phyloP scores from a whole-genome alignment of 495 filamentous ascomycete genomes.

The Paragyromitra xinjiangensis region DNA sequence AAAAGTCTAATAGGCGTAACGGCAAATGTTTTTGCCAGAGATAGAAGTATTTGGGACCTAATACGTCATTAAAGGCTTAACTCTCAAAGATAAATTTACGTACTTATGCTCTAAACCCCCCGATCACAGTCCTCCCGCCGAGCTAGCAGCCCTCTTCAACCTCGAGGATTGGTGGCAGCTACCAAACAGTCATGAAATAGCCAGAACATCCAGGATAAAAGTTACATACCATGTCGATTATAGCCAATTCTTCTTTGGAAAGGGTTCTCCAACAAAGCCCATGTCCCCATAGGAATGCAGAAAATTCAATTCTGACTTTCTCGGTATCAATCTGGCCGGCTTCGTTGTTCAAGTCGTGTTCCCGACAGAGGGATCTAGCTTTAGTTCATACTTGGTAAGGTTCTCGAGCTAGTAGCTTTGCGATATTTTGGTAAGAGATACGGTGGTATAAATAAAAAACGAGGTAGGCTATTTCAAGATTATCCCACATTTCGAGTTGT shows the following conservation, averaged over 20 bases:
- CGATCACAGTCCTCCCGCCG: too few species aligned
- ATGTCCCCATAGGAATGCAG: background rate
- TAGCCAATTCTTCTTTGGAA: background rate
- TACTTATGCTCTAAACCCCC: too few species aligned
- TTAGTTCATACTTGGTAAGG: background rate
- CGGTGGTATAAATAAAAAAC: background rate
- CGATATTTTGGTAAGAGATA: background rate
- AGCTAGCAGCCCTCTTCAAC: background rate
- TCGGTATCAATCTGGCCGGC: background rate
- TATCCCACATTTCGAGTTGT: background rate
- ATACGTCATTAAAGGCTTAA: too few species aligned
- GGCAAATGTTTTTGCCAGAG: too few species aligned
- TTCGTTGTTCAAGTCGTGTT: background rate
- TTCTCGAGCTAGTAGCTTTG: background rate
- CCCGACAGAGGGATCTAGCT: background rate
- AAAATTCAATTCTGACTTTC: background rate
- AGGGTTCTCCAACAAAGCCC: background rate
- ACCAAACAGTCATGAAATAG: background rate
- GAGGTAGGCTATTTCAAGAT: conserved; percentile 1
- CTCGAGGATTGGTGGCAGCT: background rate
- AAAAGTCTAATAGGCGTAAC: too few species aligned
- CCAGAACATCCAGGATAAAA: background rate
- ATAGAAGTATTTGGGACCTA: too few species aligned
- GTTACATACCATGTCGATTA: background rate
- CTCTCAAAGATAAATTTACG: too few species aligned